Percentiles rank a stretch among this genome's conserved stretches.
Conservation (phyloP, 768 basidiomycete species). For the Chalciporus piperatus region DNA sequence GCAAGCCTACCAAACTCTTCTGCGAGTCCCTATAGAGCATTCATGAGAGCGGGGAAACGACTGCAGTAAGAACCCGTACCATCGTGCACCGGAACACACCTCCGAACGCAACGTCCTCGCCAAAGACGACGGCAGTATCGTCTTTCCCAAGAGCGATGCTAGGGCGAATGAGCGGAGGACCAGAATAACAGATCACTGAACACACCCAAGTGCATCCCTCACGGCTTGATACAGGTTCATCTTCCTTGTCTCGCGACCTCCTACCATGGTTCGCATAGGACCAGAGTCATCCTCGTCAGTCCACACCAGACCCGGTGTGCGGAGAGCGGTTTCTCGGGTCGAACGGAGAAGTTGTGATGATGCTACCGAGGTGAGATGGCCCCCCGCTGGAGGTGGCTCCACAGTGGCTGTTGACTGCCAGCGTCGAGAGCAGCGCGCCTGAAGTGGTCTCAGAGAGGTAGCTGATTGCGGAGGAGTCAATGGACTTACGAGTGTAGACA, state of each 20-base stretch:
- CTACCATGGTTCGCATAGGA: slow-evolving; percentile 47
- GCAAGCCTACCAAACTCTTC: slow-evolving; percentile 79
- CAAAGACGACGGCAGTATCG: slow-evolving; percentile 85
- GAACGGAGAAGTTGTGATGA: slow-evolving; percentile 61
- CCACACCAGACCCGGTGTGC: slow-evolving; percentile 74
- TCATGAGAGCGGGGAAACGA: slow-evolving; percentile 1
- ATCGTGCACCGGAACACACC: slow-evolving; percentile 94
- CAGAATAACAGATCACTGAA: background rate
- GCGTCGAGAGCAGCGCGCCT: slow-evolving; percentile 28
- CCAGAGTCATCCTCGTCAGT: slow-evolving; percentile 51
- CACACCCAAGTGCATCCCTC: slow-evolving; percentile 82
- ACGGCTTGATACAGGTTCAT: slow-evolving; percentile 96
- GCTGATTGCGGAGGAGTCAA: background rate
- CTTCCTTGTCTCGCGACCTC: slow-evolving; percentile 84
- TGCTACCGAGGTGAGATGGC: slow-evolving; percentile 70
- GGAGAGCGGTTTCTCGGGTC: slow-evolving; percentile 68
- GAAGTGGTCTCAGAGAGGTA: background rate
- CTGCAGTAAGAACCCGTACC: slow-evolving; percentile 42
- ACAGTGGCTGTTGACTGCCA: slow-evolving; percentile 48
- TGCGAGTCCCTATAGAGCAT: slow-evolving; percentile 63
- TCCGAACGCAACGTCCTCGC: slow-evolving; percentile 89
- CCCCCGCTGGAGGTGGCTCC: slow-evolving; percentile 76
- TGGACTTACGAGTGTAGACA: slow-evolving; percentile 17
- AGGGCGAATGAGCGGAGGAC: slow-evolving; percentile 8
- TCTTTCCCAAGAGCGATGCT: slow-evolving; percentile 85